Base-by-base conservation (phyloP, 208 protist species). In the Trypanosoma mega region DNA sequence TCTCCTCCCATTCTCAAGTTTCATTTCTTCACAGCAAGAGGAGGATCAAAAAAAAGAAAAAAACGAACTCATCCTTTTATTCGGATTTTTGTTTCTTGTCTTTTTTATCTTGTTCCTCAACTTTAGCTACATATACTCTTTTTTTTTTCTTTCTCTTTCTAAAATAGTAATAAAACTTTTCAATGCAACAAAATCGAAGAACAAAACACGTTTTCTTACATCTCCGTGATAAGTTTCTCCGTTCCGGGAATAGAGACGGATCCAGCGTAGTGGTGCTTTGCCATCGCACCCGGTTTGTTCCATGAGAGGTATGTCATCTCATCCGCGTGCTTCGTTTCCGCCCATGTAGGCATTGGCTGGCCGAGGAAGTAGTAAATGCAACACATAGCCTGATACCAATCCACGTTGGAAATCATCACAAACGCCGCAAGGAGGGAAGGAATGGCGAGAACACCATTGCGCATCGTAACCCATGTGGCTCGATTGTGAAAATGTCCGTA, bases 401-500 rank as follows among this genome's bases (percentile, higher is more conserved):
- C 86, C 61, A 86, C 80, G 54, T 93, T 87, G 57, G 73, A 74
- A 23, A 93, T 68, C 86, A 93, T 89, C 57, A 83, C 51, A 49
- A 93, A 74, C 23, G 74, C 80, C 44, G 78, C 65, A 31, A 93
- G 59, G 9, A 65, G 65, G 33, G 73, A 69, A 7, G 86, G 86
- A 49, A 87, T 59, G 57, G 58, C 52, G 21, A 90, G 70, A 41
- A 86, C 36, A 7, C 74, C 33, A 68, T 93, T 93, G 68, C 86
- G 86, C 48, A 86, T 48, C 5, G 66, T 39, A 44, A 88, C 80
- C 30, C 67, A 73, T 12, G 57, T 78, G 14, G 78, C 72, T 64
- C 86, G 86, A 70, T 93, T 89, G 56, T 90, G 78, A 33, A 90
- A 90, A 73, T 81, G 82, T 51, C 86, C 86, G 78, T 88, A 93